Conservation (phyloP, 768 basidiomycete species). For the Coprinopsis cinerea region DNA sequence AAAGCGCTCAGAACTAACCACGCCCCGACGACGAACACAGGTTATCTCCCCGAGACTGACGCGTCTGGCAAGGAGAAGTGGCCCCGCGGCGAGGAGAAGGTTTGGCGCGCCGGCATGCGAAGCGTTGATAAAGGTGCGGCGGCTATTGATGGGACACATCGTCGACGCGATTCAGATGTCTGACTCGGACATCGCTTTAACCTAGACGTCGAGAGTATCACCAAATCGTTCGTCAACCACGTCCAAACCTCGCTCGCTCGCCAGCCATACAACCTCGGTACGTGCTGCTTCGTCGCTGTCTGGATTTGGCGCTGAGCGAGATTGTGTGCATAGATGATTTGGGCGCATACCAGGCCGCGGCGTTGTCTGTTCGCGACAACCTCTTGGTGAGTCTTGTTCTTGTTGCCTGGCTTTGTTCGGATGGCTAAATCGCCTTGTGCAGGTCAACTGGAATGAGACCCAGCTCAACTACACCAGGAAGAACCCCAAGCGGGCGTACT, state of each 20-base stretch:
- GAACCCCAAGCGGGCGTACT: constrained; percentile 87
- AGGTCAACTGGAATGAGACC: constrained; percentile 86
- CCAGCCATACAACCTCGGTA: constrained; percentile 83
- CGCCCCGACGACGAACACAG: constrained; percentile 40
- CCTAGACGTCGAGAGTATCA: constrained; percentile 55
- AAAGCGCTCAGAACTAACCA: background rate
- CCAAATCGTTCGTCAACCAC: constrained; percentile 73
- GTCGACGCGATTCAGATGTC: background rate
- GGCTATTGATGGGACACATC: background rate
- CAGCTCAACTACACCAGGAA: constrained; percentile 74
- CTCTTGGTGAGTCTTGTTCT: constrained; percentile 76
- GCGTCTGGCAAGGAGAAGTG: constrained; percentile 76
- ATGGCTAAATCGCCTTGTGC: no score
- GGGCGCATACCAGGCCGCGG: constrained; percentile 89
- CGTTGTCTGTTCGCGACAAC: constrained; percentile 83
- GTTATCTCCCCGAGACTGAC: constrained; percentile 75
- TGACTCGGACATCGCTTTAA: background rate
- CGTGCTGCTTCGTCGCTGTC: constrained; percentile 8
- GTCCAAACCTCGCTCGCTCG: constrained; percentile 88
- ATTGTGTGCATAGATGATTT: constrained; percentile 49
- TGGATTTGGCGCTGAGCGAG: constrained; percentile 2
- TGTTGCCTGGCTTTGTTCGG: no score
- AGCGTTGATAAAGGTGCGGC: constrained; percentile 47
- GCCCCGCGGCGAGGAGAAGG: constrained; percentile 74
- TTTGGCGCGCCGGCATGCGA: constrained; percentile 63